Conservation (phyloP, 805 yeast genomes). For the Ogataea trehaloabstinens region DNA sequence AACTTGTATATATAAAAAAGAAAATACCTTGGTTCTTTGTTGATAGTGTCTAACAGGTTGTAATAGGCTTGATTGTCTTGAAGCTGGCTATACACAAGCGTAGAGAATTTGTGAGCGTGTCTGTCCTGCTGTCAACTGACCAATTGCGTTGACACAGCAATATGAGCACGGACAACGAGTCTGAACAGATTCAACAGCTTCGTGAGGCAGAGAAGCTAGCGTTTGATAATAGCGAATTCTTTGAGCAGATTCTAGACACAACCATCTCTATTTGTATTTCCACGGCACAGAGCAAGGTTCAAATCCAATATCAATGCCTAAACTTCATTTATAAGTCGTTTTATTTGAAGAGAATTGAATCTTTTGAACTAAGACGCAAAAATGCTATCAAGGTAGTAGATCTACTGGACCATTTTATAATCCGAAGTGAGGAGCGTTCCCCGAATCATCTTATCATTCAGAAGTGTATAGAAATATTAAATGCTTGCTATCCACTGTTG, state of each 20-base stretch:
- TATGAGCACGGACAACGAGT: conserved; percentile 14
- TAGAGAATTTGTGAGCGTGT: no score
- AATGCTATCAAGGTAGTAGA: conserved; percentile 21
- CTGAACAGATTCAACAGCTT: conserved; percentile 17
- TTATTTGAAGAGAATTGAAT: conserved; percentile 19
- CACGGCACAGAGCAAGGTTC: conserved; percentile 12
- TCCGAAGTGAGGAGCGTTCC: conserved; percentile 18
- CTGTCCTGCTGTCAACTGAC: no score
- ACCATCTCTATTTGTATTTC: conserved; percentile 21
- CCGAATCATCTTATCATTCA: conserved; percentile 22
- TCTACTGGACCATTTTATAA: conserved; percentile 21
- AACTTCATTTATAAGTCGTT: conserved; percentile 26
- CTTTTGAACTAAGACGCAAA: conserved; percentile 19
- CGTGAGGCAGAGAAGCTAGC: conserved; percentile 22
- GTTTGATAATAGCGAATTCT: conserved; percentile 18
- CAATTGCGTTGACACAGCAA: no score
- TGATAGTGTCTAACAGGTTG: no score
- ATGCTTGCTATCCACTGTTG: conserved; percentile 42
- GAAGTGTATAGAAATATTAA: conserved; percentile 34
- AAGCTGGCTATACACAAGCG: no score
- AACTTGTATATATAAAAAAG: no score
- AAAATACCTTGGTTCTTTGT: no score
- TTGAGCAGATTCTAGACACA: conserved; percentile 20
- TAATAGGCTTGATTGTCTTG: no score
- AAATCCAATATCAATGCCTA: conserved; percentile 23